Evolutionary conservation across 2,329 filamentous ascomycete genomes (phyloP).

Genomic region (Fusarium siculi): DNA sequence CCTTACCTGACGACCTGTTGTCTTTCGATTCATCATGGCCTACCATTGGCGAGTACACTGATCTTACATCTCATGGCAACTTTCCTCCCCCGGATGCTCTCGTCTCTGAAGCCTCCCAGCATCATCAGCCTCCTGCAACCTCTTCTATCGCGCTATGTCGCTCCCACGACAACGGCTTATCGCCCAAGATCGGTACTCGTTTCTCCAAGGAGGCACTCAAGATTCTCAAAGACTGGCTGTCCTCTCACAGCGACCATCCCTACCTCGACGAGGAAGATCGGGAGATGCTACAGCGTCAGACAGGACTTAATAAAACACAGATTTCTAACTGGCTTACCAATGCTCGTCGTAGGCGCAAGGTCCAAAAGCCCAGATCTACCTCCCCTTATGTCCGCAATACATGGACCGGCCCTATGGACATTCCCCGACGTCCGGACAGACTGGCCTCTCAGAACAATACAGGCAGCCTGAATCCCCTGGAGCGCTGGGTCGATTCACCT

Average conservation of each 20-base stretch:
- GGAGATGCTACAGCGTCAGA: not conserved
- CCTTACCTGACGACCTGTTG: rapidly evolving
- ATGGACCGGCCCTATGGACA: not conserved
- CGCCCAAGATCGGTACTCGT: rapidly evolving
- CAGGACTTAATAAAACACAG: not conserved
- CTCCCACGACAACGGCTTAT: no score
- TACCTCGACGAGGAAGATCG: not conserved
- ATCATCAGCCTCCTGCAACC: rapidly evolving
- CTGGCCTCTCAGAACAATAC: not conserved
- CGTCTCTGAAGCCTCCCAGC: not conserved
- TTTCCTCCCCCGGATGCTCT: rapidly evolving
- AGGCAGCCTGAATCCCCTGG: rapidly evolving
- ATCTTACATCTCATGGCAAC: not conserved
- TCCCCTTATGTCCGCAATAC: not conserved
- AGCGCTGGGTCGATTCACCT: not conserved
- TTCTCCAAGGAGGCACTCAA: not conserved
- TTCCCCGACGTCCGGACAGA: not conserved
- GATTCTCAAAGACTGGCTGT: not conserved
- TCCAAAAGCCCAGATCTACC: not conserved
- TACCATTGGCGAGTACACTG: not conserved
- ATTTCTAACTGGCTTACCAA: not conserved
- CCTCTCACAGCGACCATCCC: not conserved
- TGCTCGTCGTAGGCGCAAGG: not conserved
- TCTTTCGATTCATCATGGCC: rapidly evolving
- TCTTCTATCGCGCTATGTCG: no score